phyloP scores from a whole-genome alignment of 1,139 yeast genomes.

The Blastobotrys buckinghamii region DNA sequence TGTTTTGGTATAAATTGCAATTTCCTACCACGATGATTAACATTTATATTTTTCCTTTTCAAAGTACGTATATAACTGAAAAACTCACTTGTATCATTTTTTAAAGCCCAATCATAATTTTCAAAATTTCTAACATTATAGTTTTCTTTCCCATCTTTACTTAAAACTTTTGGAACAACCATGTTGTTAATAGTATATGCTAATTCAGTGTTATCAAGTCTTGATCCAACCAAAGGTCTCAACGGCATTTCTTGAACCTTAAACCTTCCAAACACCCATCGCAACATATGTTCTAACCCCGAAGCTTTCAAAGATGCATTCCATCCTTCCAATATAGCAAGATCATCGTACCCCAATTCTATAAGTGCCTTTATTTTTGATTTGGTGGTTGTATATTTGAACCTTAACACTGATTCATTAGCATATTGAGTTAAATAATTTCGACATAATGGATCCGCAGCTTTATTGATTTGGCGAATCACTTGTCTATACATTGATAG shows the following conservation, averaged over 20 bases:
- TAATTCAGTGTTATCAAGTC: slow-evolving; percentile 11
- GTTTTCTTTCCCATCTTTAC: too few species aligned
- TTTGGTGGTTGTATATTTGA: slow-evolving; percentile 17
- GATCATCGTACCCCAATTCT: slow-evolving; percentile 12
- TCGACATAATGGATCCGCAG: too few species aligned
- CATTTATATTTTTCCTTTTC: slow-evolving; percentile 8
- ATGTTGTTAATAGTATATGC: slow-evolving; percentile 17
- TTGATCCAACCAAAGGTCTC: slow-evolving; percentile 13
- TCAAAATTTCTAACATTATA: slow-evolving; percentile 6
- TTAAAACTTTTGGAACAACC: too few species aligned
- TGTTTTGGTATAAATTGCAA: slow-evolving; percentile 16
- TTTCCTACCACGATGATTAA: slow-evolving; percentile 20
- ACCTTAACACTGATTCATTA: slow-evolving; percentile 20
- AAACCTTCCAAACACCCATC: slow-evolving; percentile 14
- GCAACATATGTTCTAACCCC: slow-evolving; percentile 12
- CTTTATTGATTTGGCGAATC: too few species aligned
- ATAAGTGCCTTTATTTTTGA: slow-evolving; percentile 17
- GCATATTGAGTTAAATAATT: too few species aligned
- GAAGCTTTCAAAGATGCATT: background rate
- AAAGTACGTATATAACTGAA: slow-evolving; percentile 19
- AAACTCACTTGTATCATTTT: slow-evolving; percentile 11
- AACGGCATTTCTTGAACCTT: slow-evolving; percentile 20
- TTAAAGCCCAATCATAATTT: slow-evolving; percentile 9
- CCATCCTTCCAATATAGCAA: slow-evolving; percentile 8
- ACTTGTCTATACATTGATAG: too few species aligned